Base-by-base conservation (phyloP, 495 filamentous ascomycete species). In the Xylaria scruposa region DNA sequence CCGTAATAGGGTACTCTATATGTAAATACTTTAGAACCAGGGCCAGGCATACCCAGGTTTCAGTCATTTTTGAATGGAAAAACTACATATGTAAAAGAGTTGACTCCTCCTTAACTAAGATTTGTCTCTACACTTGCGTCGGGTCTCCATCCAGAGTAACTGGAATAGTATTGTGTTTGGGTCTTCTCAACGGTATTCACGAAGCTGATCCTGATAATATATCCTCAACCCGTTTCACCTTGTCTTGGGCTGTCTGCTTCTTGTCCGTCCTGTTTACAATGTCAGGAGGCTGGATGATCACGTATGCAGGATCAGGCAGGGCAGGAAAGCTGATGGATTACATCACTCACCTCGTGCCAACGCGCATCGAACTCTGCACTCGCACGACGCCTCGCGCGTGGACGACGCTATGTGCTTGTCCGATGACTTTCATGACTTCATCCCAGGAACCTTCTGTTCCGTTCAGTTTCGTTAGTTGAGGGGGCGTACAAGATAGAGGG, bases 361-460 rank as follows among this genome's bases (percentile, higher is more conserved):
- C 89, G 3, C 95, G 86, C 81, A 98, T 97, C 81, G 96, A 94
- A 51, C 89, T 92, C 83, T 99, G 96, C 38, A 98, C 91, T 31
- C 96, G 81, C 67, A 94, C 85, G 62, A 94, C 88, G 36, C 95
- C 96, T 63, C 90, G 90, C 74, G 91, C 83, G 78, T 98, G 96
- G 38, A 99, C 87, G 54, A 96, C 82, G 5, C 86, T 88, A 83
- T 99, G 96, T 19, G 93, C 94, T 81, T 97, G 94, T 7, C 96
- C 96, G 79, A 99, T 94, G 19, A 97, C 87, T 68, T 83, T 86
- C 88, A 96, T 94, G 42, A 97, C 94, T 53, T 91, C 87, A 72
- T 97, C 93, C 95, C 95, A 98, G 33, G 91, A 86, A 19, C 96
- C 95, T 81, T 98, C 95, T 71, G 4, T 64, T 10, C 15, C 15